Base-by-base conservation (phyloP, 2,329 filamentous ascomycete species). In the Apiospora saccharicola region DNA sequence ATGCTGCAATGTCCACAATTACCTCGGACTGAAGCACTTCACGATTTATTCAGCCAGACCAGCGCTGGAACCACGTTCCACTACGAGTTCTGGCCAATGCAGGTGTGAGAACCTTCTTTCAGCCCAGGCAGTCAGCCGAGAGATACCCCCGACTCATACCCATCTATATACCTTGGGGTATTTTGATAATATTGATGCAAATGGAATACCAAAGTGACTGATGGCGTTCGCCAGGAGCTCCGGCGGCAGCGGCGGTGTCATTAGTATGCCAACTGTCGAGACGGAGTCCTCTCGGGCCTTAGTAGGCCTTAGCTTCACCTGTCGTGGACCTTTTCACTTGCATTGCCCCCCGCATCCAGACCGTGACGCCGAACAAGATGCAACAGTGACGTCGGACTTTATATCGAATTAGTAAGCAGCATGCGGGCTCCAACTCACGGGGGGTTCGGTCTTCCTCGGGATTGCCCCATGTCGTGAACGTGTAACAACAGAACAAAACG, bases 281-380 rank as follows among this genome's bases (percentile, higher is more conserved):
- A 64, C 34, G 57, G 57, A 64, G 30, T 14, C 34, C 22, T 41
- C 34, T 64, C 57, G 57, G 57, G 57, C 5, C 16, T 41, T 64
- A 41, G 57, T 64, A 64, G 34, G 30, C 57, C 57, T 64, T 64
- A 64, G 57, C 57, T 64, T n/a, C 19, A 10, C 34, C 57, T 64
- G 30, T n/a, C 57, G 57, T 64, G 57, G 57, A 64, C 19, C 57
- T 34, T 41, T 34, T 37, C 3, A 34, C 2, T 41, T 19, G 57
- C 57, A n/a, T 41, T 51, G 49, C 57, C 34, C 57, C 57, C 30
- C 57, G 34, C 30, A 41, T 64, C 13, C 34, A 41, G 30, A 41
- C 34, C 57, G 34, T 41, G 57, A 41, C 57, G 57, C 57, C 34
- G 57, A 64, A 41, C 4, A 34, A n/a, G 57, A 30, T 61, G 53